Conservation (phyloP, 140 eudicot genomes). For the Cichorium intybus region DNA sequence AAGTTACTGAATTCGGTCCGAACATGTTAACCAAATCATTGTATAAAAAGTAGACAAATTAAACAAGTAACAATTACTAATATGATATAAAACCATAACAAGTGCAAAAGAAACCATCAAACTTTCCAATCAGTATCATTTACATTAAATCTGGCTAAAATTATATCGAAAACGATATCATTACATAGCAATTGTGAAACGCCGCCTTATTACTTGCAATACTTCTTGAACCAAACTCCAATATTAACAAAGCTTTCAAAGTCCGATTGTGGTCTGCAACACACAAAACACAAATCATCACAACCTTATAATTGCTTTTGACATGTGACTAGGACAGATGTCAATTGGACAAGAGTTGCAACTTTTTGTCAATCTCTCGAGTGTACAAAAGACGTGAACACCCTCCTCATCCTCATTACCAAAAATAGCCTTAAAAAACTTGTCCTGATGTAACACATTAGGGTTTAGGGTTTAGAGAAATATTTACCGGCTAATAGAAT, state of each 20-base stretch:
- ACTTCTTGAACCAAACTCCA: constrained; percentile 96
- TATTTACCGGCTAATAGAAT: constrained; percentile 63
- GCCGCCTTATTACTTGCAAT: constrained; percentile 47
- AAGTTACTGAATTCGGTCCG: not conserved
- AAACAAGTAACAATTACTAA: not conserved
- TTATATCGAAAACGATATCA: not conserved
- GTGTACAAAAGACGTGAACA: not conserved
- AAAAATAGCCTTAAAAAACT: not conserved
- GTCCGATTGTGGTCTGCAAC: constrained; percentile 95
- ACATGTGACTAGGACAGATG: not conserved
- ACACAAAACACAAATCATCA: constrained; percentile 5
- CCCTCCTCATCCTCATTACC: not conserved
- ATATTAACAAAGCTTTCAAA: constrained; percentile 91
- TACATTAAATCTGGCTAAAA: not conserved
- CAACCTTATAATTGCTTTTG: not conserved
- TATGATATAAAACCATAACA: not conserved
- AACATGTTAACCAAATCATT: not conserved
- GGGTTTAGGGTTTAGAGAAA: not conserved
- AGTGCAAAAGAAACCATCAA: not conserved
- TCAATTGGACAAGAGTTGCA: not conserved
- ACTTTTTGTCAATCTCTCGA: not conserved
- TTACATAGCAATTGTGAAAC: not conserved
- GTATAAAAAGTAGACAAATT: not conserved
- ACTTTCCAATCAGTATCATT: not conserved
- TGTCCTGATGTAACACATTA: not conserved